Percentiles rank a stretch among this genome's conserved stretches.
These are phyloP conservation scores for Geotrichum bryndzae DNA, from an alignment of 1,139 yeast species.

Conservation along the genomic window DNA sequence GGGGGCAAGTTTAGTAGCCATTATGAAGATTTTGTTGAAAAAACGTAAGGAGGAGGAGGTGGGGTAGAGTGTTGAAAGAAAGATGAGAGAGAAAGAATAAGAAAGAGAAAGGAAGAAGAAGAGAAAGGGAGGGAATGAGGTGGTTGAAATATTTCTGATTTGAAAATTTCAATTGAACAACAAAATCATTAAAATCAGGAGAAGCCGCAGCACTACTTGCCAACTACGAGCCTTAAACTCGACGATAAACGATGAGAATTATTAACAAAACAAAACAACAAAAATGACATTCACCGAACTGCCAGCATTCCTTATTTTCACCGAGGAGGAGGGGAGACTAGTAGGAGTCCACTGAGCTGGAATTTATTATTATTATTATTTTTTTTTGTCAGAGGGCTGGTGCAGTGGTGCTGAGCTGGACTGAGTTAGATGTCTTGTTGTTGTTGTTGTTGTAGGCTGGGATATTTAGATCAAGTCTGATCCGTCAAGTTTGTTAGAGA, in stretches of 20 bases:
- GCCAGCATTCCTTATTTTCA: not conserved
- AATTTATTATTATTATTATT: not conserved
- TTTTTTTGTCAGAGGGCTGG: too few species aligned
- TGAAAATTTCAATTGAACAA: not conserved
- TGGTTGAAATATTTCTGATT: not conserved
- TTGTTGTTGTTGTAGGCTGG: too few species aligned
- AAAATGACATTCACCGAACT: not conserved
- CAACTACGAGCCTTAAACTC: not conserved
- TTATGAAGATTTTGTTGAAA: constrained; percentile 16
- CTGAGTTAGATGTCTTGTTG: too few species aligned
- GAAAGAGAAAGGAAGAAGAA: not conserved
- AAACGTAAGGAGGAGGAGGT: not conserved
- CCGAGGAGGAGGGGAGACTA: not conserved
- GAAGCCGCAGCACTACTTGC: not conserved
- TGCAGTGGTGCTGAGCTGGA: too few species aligned
- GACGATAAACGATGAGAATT: not conserved
- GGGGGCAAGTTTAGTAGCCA: constrained; percentile 36
- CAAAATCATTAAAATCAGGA: not conserved
- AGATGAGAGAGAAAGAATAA: not conserved
- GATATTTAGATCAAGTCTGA: too few species aligned
- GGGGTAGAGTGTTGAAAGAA: not conserved
- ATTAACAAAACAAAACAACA: not conserved
- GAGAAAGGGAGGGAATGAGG: not conserved
- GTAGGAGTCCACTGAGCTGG: not conserved
- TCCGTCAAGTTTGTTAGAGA: too few species aligned